A percentile compares a stretch with the other conserved stretches of the same genome.
Conservation (phyloP, 2,329 filamentous ascomycete genomes). For the Neofusicoccum umdonicola region DNA sequence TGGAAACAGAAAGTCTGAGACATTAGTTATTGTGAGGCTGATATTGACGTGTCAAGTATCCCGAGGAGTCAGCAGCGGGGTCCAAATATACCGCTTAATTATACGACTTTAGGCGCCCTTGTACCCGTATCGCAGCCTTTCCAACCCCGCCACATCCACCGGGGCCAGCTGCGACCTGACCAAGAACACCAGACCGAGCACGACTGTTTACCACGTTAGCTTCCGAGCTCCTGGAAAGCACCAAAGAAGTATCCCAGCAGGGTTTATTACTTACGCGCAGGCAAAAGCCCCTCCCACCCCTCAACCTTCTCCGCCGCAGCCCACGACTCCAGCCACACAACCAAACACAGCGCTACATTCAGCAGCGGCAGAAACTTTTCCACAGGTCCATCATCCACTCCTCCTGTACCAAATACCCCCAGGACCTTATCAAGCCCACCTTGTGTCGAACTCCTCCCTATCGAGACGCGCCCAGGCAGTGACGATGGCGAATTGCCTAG, state of each 20-base stretch:
- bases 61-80: no score
- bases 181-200: slow-evolving; percentile 60
- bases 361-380: slow-evolving; percentile 57
- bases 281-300: slow-evolving; percentile 37
- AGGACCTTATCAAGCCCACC: background rate
- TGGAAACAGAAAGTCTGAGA: no score
- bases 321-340: slow-evolving; percentile 44
- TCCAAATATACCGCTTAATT: no score
- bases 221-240: slow-evolving; percentile 23
- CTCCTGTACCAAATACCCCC: background rate
- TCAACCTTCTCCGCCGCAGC: slow-evolving; percentile 25
- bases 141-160: slow-evolving; percentile 57
- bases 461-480: slow-evolving; percentile 22
- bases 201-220: slow-evolving; percentile 36
- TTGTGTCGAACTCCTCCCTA: slow-evolving; percentile 17
- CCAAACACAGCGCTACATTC: slow-evolving; percentile 53
- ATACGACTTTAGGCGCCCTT: slow-evolving; percentile 4
- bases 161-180: slow-evolving; percentile 66
- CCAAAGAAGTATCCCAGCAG: background rate
- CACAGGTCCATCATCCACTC: slow-evolving; percentile 47
- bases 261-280: slow-evolving; percentile 23
- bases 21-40: no score
- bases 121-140: slow-evolving; percentile 16
- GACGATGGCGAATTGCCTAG: slow-evolving; percentile 41
- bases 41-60: no score